Base-by-base conservation (phyloP, 495 filamentous ascomycete species). In the Filosporella fistucella region DNA sequence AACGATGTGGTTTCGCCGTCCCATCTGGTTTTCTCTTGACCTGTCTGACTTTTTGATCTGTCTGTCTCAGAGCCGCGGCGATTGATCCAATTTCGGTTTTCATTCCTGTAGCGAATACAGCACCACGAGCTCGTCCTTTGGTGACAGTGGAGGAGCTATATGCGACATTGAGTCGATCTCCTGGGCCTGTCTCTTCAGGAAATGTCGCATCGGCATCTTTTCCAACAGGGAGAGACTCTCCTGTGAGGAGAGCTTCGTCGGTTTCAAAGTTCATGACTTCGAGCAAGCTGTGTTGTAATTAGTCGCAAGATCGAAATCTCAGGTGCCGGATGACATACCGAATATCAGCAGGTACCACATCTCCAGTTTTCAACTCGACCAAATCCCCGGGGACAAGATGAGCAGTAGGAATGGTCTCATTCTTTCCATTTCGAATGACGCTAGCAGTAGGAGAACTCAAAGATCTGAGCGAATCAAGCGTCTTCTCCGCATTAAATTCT, bases 401-500 rank as follows among this genome's bases (percentile, higher is more conserved):
- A 29, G 75, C 71, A 32, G 72, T 76, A 17, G 85, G 77, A 37
- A 91, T 69, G 20, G 77, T 77, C 17, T 68, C 59, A 13, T 72
- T 72, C 28, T 76, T 72, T 2, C 86, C 85, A 58, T 88, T 77
- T 26, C 89, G 81, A 4, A 93, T 65, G 4, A 84, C 87, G 49
- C 68, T 79, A 21, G 89, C 89, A 45, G 82, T 81, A 39, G 89
- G 89, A 8, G 88, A 86, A 0, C 84, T 88, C 5, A 93, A 69
- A 21, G 79, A 78, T 16, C 85, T 71, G 12, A 94, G 71, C 16
- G 86, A 85, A 36, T 91, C 77, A 73, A 93, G 89, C 45, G 84
- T 89, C 67, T 90, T 86, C 59, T 90, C 88, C 20, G 89, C 89
- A 42, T 78, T 75, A 57, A 84, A 91, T 57, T 94, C 88, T 57